Evolutionary conservation across 768 basidiomycete genomes (phyloP), one percentile per base, ranked within the genome.

Genomic region (Hortiboletus campestris): DNA sequence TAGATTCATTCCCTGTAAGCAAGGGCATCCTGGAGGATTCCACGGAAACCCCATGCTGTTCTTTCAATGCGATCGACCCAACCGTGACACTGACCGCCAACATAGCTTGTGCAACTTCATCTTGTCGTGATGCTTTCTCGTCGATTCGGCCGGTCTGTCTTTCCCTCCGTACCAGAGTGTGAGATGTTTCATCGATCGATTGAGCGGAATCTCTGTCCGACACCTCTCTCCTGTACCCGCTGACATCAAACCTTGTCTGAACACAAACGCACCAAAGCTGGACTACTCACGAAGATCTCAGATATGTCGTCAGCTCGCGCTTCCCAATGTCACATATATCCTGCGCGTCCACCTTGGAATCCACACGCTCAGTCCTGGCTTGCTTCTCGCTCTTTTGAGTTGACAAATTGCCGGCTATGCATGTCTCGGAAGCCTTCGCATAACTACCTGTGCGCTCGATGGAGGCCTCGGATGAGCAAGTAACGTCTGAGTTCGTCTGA

Each of bases 251-350:
- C 9, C 28, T 43, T 17, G n/a, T n/a, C 41, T 17, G 14, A 34
- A 29, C 20, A 36, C 13, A 42, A n/a, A 53, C 3, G 19, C n/a
- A 32, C 6, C 8, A 13, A 34, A 35, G 28, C 11, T n/a, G 14
- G 28, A 35, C n/a, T 20, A 51, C 53, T 48, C 42, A 59, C 59
- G n/a, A 41, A 36, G 45, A 47, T 11, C 9, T 42, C 14, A 19
- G 35, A 13, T 14, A 4, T 10, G 41, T 41, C 25, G 10, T 42
- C 49, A 40, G 9, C 14, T 40, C 10, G 17, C 6, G 7, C 35
- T 36, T 29, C 5, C 29, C 16, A 4, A 16, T 19, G 2, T 19
- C 41, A 0, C 31, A 11, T n/a, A 4, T 32, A 31, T 10, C 46
- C 14, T 32, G 51, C 16, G 10, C 11, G 19, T 5, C n/a, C 20